phyloP scores from a whole-genome alignment of 225 moss, liverwort and hornwort species.

The Anthoceros angustus region DNA sequence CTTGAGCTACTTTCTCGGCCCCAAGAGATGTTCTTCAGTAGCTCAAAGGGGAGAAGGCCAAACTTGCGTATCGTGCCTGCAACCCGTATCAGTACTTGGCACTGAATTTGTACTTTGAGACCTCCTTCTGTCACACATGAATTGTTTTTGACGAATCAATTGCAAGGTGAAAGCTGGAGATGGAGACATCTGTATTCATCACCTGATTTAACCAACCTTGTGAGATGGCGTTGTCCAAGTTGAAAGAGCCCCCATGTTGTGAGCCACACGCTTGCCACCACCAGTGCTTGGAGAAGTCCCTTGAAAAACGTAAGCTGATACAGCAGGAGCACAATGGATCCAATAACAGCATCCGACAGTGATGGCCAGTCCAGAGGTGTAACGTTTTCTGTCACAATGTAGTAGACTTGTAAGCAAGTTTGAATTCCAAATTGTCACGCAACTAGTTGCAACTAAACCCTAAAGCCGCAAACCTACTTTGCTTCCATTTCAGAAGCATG shows the following conservation, averaged over 20 bases:
- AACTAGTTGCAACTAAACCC: not conserved
- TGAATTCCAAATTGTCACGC: not conserved
- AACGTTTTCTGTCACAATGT: constrained; percentile 1
- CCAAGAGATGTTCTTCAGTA: constrained; percentile 5
- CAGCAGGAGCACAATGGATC: not conserved
- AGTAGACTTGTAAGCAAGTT: constrained; percentile 4
- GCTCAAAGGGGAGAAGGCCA: not conserved
- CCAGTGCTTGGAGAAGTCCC: not conserved
- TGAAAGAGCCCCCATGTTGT: constrained; percentile 3
- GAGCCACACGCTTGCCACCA: constrained; percentile 4
- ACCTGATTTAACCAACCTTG: constrained; percentile 5
- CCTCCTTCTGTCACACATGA: not conserved
- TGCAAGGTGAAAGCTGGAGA: not conserved
- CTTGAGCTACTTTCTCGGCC: constrained; percentile 3
- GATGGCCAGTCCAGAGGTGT: not conserved
- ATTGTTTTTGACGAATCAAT: not conserved
- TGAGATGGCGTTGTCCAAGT: not conserved
- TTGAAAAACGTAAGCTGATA: not conserved
- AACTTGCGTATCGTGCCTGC: constrained; percentile 1
- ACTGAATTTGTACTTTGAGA: not conserved
- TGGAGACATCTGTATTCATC: not conserved
- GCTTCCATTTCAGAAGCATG: constrained; percentile 4
- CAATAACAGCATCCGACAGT: not conserved
- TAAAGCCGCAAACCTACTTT: not conserved
- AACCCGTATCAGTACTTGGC: not conserved